Evolutionary conservation across 2,329 filamentous ascomycete species (phyloP).

Genomic region (Truncatella angustata): DNA sequence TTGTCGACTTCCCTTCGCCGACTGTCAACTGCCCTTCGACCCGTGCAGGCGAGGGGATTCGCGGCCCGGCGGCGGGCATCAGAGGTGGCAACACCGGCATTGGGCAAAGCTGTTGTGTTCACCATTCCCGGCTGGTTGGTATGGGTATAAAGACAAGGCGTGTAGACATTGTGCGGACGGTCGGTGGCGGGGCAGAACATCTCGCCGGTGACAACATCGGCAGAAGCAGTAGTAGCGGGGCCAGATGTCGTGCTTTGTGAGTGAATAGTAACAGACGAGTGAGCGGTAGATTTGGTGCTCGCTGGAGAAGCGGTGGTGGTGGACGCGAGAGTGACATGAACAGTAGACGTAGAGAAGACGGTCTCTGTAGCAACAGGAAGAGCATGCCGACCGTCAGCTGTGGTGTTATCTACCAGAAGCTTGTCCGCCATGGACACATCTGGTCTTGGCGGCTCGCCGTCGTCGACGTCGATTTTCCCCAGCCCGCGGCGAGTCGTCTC

Average conservation of each 20-base stretch:
- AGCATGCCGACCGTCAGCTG: background rate
- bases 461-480: no score
- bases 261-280: background rate
- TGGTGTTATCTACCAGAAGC: no score
- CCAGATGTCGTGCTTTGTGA: background rate
- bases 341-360: background rate
- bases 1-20: background rate
- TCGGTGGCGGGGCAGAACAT: slow-evolving; percentile 10
- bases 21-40: no score
- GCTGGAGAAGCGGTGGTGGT: background rate
- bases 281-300: background rate
- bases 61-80: no score
- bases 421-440: background rate
- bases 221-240: background rate
- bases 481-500: no score
- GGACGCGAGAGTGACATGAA: background rate
- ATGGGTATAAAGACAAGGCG: slow-evolving; percentile 4
- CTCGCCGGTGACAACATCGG: slow-evolving; percentile 1
- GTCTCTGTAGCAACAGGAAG: background rate
- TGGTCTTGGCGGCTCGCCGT: background rate
- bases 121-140: slow-evolving; percentile 6
- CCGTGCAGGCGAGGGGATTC: no score
- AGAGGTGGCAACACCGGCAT: background rate
- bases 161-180: slow-evolving; percentile 5
- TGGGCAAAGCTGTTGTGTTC: no score